Evolutionary conservation across 83 land plant genomes (phyloP), one percentile per base, ranked within the genome.

Genomic region (Picea abies): DNA sequence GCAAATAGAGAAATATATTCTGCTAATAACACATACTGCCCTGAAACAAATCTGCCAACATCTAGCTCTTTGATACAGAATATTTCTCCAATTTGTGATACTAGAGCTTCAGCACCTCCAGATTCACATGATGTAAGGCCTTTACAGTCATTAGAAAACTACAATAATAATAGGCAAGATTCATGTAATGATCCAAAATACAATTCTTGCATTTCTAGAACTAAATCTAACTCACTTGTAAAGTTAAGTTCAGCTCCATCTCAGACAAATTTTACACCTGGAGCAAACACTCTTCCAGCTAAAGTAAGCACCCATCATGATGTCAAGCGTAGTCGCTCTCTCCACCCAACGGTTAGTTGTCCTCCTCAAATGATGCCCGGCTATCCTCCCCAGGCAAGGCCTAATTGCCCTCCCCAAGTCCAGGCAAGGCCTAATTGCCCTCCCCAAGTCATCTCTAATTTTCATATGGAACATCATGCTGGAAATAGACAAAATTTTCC

Each of bases 71-170:
- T 49, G 20, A 39, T 47, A 72, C 76, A 6, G 44, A n/a, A 32
- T 22, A 16, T 44, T 72, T 72, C 76, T 72, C 44, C 76, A 32
- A 72, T 23, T 49, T 8, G n/a, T 44, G 76, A 72, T 39, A 72
- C 76, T 72, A 72, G 76, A 72, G 39, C 4, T 22, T 72, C 76
- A 12, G 41, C 76, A 72, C 76, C 76, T 44, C 52, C 56, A 72
- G 52, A 39, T 72, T 41, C 76, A 44, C 25, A n/a, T 44, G 19
- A 49, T 47, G 58, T 5, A n/a, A 47, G 26, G 58, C 44, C 25
- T 44, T n/a, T 35, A 47, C 77, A 73, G 22, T 9, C 58, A 49
- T 44, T 47, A 12, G 56, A 73, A 73, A 44, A 47, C 56, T 14
- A 73, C 22, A 14, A 49, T 52, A 39, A 73, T 39, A 73, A 73